Percentiles rank a stretch among this genome's conserved stretches.
These are phyloP conservation scores for Triticum monococcum DNA, from an alignment of 176 grass and related monocot species.

Conservation along the genomic window DNA sequence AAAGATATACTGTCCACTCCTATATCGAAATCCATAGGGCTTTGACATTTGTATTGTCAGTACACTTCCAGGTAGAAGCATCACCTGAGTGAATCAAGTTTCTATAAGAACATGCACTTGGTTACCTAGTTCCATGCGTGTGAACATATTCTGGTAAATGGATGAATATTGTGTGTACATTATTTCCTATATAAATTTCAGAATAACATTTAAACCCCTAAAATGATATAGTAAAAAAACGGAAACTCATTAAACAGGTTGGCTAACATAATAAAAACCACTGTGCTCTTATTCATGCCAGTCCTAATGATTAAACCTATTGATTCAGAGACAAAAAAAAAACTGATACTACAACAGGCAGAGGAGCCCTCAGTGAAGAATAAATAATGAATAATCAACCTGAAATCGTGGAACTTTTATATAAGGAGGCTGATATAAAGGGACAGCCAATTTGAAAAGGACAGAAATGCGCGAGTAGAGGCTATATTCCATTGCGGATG, in stretches of 20 bases:
- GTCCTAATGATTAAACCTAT: conserved; percentile 2
- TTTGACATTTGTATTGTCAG: conserved; percentile 99
- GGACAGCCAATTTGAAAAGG: conserved; percentile 32
- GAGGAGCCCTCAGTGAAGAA: conserved; percentile 18
- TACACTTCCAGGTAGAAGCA: conserved; percentile 85
- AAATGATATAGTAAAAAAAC: background rate
- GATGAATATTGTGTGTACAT: background rate
- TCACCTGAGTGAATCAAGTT: conserved; percentile 56
- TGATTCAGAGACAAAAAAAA: background rate
- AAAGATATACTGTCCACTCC: conserved; percentile 98
- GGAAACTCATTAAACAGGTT: background rate
- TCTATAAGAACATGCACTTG: conserved; percentile 7
- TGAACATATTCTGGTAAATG: background rate
- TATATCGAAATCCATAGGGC: conserved; percentile 92
- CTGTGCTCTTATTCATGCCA: background rate
- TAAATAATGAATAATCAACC: conserved; percentile 27
- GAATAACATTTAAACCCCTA: background rate
- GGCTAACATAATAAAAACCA: background rate
- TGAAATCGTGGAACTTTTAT: background rate
- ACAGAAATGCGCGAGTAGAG: conserved; percentile 17
- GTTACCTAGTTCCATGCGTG: background rate
- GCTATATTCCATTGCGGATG: conserved; percentile 26
- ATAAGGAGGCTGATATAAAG: conserved; percentile 29
- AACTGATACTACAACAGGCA: background rate
- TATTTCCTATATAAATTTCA: background rate